Conservation (phyloP, 1,284 basidiomycete genomes). For the Ceraceosorus bombacis region DNA sequence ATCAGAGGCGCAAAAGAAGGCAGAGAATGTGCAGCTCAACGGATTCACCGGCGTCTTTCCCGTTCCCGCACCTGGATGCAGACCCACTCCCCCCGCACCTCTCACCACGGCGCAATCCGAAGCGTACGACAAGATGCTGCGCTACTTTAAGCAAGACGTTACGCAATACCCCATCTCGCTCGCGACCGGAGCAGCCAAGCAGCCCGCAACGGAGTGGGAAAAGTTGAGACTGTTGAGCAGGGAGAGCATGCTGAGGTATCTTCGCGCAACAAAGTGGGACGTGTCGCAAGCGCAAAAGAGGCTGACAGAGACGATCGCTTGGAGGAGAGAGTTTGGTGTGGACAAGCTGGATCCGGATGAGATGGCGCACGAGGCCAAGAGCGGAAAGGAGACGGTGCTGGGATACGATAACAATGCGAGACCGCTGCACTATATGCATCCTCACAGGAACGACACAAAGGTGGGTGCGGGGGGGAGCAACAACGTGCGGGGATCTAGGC, state of each 20-base stretch:
- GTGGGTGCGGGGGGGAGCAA: conserved; percentile 15
- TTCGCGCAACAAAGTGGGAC: conserved; percentile 50
- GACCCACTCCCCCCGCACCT: conserved; percentile 18
- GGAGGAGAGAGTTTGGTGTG: conserved; percentile 50
- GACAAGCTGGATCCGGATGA: conserved; percentile 43
- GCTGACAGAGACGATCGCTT: conserved; percentile 48
- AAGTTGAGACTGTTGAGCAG: conserved; percentile 41
- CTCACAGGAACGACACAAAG: conserved; percentile 43
- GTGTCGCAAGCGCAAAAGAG: conserved; percentile 42
- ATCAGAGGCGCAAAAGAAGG: no score
- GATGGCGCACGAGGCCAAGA: conserved; percentile 44
- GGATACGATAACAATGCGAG: conserved; percentile 49
- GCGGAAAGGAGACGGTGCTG: conserved; percentile 49
- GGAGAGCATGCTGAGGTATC: conserved; percentile 47
- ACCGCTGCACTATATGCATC: conserved; percentile 50
- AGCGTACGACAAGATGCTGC: conserved; percentile 32
- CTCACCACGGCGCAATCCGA: conserved; percentile 27
- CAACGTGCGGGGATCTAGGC: not conserved
- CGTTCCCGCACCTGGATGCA: conserved; percentile 26
- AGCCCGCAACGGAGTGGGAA: conserved; percentile 41
- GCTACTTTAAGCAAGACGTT: conserved; percentile 25
- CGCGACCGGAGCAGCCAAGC: conserved; percentile 15
- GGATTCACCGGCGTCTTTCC: conserved; percentile 29
- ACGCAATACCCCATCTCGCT: conserved; percentile 27
- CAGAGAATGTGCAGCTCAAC: not conserved